These are phyloP conservation scores for Dipteronia dyeriana DNA, from an alignment of 345 rosid species.

Conservation along the genomic window DNA sequence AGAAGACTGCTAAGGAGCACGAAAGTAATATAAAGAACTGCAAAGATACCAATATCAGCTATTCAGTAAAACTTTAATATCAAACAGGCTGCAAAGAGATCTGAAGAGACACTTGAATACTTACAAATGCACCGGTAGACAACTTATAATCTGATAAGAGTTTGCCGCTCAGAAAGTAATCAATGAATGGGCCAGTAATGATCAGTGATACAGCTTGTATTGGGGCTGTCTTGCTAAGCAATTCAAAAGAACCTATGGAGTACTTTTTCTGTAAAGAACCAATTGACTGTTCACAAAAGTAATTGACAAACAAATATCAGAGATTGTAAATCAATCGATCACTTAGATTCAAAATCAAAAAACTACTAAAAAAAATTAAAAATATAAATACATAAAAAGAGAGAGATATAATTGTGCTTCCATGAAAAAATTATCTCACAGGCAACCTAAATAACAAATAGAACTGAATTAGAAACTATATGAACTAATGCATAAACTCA, in stretches of 20 bases:
- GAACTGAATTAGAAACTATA: not conserved
- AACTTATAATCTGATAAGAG: slow-evolving; percentile 61
- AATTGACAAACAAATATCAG: slow-evolving; percentile 14
- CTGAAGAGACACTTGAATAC: slow-evolving; percentile 16
- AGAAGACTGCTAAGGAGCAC: slow-evolving; percentile 48
- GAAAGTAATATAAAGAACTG: slow-evolving; percentile 47
- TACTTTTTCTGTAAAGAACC: slow-evolving; percentile 93
- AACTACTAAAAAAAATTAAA: not conserved
- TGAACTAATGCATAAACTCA: not conserved
- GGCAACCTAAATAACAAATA: not conserved
- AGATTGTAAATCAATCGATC: not conserved
- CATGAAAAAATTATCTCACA: not conserved
- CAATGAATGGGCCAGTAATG: slow-evolving; percentile 79
- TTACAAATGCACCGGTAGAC: slow-evolving; percentile 72
- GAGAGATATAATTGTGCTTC: not conserved
- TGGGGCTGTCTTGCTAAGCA: slow-evolving; percentile 93
- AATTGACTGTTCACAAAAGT: slow-evolving; percentile 53
- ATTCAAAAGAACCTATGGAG: slow-evolving; percentile 89
- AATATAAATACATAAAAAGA: too few relatives aligned
- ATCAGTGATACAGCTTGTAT: slow-evolving; percentile 92
- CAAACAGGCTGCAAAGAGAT: not conserved
- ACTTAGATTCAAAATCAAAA: not conserved
- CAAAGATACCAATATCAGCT: not conserved
- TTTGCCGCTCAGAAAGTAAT: slow-evolving; percentile 64
- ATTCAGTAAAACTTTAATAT: not conserved